phyloP scores from a whole-genome alignment of 164 flowering plant species.

The Kalanchoe fedtschenkoi region DNA sequence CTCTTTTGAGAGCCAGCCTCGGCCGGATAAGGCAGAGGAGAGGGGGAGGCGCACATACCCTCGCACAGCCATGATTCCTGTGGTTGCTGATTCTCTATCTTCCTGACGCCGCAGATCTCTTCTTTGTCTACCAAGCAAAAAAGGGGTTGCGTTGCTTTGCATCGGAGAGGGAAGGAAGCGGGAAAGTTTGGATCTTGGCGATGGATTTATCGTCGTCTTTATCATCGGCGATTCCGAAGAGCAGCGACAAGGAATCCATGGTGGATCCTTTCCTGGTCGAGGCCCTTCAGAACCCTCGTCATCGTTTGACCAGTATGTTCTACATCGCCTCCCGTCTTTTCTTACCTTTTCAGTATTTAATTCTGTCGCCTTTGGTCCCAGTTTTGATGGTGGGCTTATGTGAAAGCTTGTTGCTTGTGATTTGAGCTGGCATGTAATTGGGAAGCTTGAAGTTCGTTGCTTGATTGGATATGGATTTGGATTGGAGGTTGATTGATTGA shows the following conservation, averaged over 20 bases:
- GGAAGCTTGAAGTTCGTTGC: neutral
- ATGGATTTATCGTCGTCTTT: slow-evolving; percentile 14
- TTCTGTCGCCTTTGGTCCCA: neutral
- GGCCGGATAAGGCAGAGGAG: too few species aligned
- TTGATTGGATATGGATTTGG: neutral
- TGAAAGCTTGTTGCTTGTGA: neutral
- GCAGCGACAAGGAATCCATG: slow-evolving; percentile 18
- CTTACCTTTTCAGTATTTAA: neutral
- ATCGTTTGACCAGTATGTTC: slow-evolving; percentile 81
- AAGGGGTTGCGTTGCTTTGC: neutral
- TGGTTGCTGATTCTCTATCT: too few species aligned
- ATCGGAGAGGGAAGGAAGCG: neutral
- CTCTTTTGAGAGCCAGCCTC: too few species aligned
- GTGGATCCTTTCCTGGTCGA: slow-evolving; percentile 84
- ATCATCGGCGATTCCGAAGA: neutral
- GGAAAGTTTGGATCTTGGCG: neutral
- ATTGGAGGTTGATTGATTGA: neutral
- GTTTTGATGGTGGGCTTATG: neutral
- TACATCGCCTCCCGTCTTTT: slow-evolving; percentile 23
- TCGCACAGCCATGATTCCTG: too few species aligned
- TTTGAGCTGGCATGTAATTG: neutral
- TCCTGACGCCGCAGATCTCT: neutral
- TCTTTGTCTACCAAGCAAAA: too few species aligned
- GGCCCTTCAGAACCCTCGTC: slow-evolving; percentile 92
- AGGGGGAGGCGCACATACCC: too few species aligned